Conservation (phyloP, 2,329 filamentous ascomycete species). For the Myriosclerotinia duriaeana region DNA sequence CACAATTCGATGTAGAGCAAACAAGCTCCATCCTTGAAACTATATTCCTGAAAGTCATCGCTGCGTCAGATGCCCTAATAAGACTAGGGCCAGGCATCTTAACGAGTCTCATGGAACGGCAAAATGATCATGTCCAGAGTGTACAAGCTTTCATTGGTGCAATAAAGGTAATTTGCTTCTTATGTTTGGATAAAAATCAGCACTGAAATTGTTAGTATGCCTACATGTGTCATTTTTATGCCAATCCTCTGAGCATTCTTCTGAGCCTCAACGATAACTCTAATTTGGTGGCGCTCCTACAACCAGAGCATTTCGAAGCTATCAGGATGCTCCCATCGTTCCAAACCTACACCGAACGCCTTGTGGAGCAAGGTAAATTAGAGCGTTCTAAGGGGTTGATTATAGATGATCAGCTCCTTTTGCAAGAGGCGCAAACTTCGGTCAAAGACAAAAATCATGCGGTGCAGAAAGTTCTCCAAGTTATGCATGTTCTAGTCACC, state of each 20-base stretch:
- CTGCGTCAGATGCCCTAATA: slow-evolving; percentile 55
- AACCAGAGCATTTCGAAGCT: slow-evolving; percentile 64
- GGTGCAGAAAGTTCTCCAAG: slow-evolving; percentile 48
- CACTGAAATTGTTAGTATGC: slow-evolving; percentile 57
- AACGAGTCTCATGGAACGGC: slow-evolving; percentile 64
- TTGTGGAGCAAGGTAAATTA: slow-evolving; percentile 47
- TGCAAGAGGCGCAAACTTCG: slow-evolving; percentile 43
- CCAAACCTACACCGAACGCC: slow-evolving; percentile 51
- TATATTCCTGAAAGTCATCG: slow-evolving; percentile 66
- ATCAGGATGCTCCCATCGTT: slow-evolving; percentile 70
- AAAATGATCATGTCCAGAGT: slow-evolving; percentile 74
- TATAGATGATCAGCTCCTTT: slow-evolving; percentile 58
- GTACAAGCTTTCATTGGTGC: slow-evolving; percentile 70
- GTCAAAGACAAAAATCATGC: slow-evolving; percentile 43
- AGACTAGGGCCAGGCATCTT: slow-evolving; percentile 65
- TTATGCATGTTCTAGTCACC: slow-evolving; percentile 48
- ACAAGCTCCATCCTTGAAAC: slow-evolving; percentile 70
- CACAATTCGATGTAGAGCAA: slow-evolving; percentile 75
- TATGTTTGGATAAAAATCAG: neutral
- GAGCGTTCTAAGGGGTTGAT: slow-evolving; percentile 54
- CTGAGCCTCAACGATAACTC: slow-evolving; percentile 48
- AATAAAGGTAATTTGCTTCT: slow-evolving; percentile 54
- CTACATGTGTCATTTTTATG: slow-evolving; percentile 85
- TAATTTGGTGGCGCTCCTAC: slow-evolving; percentile 44
- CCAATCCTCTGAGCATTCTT: slow-evolving; percentile 66